Evolutionary conservation across 345 rosid genomes (phyloP).

Genomic region (Salix caprea): DNA sequence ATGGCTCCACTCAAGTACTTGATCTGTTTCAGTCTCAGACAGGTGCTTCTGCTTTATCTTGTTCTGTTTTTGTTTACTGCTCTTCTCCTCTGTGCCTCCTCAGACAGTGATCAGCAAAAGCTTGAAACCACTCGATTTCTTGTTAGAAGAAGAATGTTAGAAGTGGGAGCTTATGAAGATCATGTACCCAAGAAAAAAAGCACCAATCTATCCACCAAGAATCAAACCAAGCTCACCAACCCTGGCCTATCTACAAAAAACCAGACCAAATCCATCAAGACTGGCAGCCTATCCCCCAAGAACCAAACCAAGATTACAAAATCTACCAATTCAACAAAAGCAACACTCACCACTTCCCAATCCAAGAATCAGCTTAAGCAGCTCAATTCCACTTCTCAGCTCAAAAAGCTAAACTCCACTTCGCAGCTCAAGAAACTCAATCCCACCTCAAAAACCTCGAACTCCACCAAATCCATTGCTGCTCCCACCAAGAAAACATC

Average conservation of each 20-base stretch:
- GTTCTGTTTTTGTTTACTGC: slow-evolving; percentile 32
- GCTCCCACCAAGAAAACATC: slow-evolving; percentile 36
- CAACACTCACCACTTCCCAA: slow-evolving; percentile 5
- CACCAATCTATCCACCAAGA: slow-evolving; percentile 31
- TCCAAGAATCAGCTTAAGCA: background rate
- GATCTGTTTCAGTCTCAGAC: slow-evolving; percentile 29
- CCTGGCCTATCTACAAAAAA: slow-evolving; percentile 35
- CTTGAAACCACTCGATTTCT: slow-evolving; percentile 28
- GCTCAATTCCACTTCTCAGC: slow-evolving; percentile 24
- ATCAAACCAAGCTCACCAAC: slow-evolving; percentile 41
- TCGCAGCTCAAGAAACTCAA: slow-evolving; percentile 29
- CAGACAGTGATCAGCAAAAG: slow-evolving; percentile 19
- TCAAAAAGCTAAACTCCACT: slow-evolving; percentile 41
- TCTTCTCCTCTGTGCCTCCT: slow-evolving; percentile 30
- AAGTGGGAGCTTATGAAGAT: slow-evolving; percentile 23
- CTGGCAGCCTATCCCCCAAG: slow-evolving; percentile 27
- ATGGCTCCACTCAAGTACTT: slow-evolving; percentile 46
- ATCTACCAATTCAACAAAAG: slow-evolving; percentile 41
- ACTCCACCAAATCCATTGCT: slow-evolving; percentile 35
- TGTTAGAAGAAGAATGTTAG: slow-evolving; percentile 39
- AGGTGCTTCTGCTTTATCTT: slow-evolving; percentile 39
- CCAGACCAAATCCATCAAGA: slow-evolving; percentile 43
- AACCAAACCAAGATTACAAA: slow-evolving; percentile 54
- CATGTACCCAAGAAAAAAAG: slow-evolving; percentile 41
- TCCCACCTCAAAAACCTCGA: slow-evolving; percentile 38